Percentiles rank a stretch among this genome's conserved stretches.
Conservation (phyloP, 768 basidiomycete species). For the Phanerodontia chrysosporium region DNA sequence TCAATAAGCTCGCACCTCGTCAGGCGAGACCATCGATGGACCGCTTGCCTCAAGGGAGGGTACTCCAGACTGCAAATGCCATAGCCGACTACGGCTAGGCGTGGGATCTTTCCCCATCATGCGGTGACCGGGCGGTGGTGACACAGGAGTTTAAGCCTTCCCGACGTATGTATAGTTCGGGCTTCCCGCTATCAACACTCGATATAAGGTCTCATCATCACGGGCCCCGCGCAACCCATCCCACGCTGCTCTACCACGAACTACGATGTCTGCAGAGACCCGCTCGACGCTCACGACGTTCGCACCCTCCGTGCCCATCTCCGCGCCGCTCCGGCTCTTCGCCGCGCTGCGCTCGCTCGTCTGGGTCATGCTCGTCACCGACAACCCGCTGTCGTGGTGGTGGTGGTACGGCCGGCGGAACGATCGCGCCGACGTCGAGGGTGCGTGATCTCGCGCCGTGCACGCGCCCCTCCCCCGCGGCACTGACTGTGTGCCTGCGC, state of each 20-base stretch:
- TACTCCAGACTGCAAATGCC: no score
- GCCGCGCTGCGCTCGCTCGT: not conserved
- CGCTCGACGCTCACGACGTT: not conserved
- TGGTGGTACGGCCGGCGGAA: slow-evolving; percentile 9
- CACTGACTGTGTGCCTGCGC: not conserved
- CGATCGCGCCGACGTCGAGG: slow-evolving; percentile 13
- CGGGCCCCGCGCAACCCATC: not conserved
- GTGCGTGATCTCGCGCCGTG: not conserved
- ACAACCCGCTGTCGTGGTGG: slow-evolving; percentile 12
- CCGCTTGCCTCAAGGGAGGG: no score
- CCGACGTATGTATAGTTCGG: no score
- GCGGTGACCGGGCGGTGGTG: no score
- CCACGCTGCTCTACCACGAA: not conserved
- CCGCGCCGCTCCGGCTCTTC: not conserved
- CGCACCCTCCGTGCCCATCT: not conserved
- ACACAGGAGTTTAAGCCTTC: no score
- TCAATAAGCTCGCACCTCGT: no score
- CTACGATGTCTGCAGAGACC: not conserved
- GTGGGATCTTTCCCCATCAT: no score
- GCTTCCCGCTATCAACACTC: no score
- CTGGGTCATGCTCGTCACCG: not conserved
- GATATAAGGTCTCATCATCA: no score
- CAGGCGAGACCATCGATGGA: no score
- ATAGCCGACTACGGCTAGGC: no score
- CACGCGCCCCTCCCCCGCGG: not conserved